These are phyloP conservation scores for Eucalyptus leucophloia DNA, from an alignment of 345 rosid species.

Conservation along the genomic window DNA sequence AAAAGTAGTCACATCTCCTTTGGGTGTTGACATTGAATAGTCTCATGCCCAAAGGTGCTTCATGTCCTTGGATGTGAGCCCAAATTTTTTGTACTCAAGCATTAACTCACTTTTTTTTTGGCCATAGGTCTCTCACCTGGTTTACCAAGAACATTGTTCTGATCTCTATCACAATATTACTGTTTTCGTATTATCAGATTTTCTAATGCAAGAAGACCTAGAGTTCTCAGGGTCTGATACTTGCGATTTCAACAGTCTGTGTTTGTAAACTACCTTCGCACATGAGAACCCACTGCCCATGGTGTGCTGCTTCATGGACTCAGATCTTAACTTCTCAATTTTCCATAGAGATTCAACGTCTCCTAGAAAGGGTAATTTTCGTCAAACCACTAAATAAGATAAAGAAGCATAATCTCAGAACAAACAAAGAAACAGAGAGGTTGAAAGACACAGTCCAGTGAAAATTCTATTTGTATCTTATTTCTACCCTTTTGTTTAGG, in stretches of 20 bases:
- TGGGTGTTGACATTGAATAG: neutral
- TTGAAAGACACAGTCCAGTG: neutral
- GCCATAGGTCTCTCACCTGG: neutral
- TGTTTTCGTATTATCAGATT: neutral
- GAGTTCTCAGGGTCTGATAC: neutral
- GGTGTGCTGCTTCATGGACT: slow-evolving; percentile 44
- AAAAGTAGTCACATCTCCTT: neutral
- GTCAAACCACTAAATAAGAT: neutral
- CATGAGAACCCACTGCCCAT: slow-evolving; percentile 55
- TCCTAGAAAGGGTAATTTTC: slow-evolving; percentile 17
- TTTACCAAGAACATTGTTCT: neutral
- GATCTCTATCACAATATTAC: neutral
- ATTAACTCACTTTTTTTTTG: neutral
- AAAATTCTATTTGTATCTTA: neutral
- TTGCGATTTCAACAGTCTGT: neutral
- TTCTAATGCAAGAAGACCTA: neutral
- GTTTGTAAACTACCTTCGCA: slow-evolving; percentile 45
- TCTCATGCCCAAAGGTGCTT: neutral
- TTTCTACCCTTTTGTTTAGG: neutral
- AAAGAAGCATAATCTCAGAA: neutral
- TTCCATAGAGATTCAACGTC: slow-evolving; percentile 64
- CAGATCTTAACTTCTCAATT: slow-evolving; percentile 66
- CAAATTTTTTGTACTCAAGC: neutral
- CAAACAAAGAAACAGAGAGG: neutral
- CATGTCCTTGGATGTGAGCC: neutral